These are phyloP conservation scores for Zygosaccharomyces kombuchaensis DNA, from an alignment of 805 yeast genomes.

Conservation along the genomic window DNA sequence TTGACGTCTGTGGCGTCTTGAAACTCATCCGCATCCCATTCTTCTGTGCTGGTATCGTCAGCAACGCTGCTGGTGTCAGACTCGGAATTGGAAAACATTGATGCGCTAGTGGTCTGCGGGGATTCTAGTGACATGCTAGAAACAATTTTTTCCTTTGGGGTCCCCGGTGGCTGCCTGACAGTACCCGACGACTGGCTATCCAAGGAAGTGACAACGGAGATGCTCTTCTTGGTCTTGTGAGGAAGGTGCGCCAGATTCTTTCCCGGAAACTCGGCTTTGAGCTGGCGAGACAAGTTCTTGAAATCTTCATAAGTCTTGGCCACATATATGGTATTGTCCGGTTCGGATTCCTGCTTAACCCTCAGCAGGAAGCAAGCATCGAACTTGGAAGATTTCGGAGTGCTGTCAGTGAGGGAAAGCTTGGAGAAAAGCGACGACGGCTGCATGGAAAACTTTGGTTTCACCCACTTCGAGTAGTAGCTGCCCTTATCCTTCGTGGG, in stretches of 20 bases:
- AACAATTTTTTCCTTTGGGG: constrained; percentile 21
- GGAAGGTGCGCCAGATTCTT: constrained; percentile 59
- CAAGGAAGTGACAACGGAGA: constrained; percentile 24
- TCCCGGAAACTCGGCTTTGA: constrained; percentile 64
- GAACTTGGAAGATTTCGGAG: constrained; percentile 10
- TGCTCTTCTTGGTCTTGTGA: constrained; percentile 42
- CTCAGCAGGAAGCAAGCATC: constrained; percentile 47
- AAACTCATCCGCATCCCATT: constrained; percentile 19
- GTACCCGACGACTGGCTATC: constrained; percentile 1
- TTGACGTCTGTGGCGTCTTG: constrained; percentile 25
- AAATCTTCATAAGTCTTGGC: constrained; percentile 68
- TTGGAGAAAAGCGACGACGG: constrained; percentile 28
- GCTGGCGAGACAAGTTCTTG: constrained; percentile 46
- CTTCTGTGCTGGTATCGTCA: constrained; percentile 11
- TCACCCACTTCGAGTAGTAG: constrained; percentile 28
- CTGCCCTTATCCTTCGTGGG: constrained; percentile 7
- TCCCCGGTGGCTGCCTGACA: neutral
- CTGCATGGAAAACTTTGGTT: constrained; percentile 21
- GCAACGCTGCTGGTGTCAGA: constrained; percentile 3
- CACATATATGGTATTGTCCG: constrained; percentile 41
- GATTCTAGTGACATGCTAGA: constrained; percentile 14
- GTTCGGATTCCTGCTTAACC: constrained; percentile 34
- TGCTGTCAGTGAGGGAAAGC: constrained; percentile 19
- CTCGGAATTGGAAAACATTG: neutral
- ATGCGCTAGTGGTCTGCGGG: constrained; percentile 7